Evolutionary conservation across 495 filamentous ascomycete species (phyloP).

Genomic region (Penicillium argentinense): DNA sequence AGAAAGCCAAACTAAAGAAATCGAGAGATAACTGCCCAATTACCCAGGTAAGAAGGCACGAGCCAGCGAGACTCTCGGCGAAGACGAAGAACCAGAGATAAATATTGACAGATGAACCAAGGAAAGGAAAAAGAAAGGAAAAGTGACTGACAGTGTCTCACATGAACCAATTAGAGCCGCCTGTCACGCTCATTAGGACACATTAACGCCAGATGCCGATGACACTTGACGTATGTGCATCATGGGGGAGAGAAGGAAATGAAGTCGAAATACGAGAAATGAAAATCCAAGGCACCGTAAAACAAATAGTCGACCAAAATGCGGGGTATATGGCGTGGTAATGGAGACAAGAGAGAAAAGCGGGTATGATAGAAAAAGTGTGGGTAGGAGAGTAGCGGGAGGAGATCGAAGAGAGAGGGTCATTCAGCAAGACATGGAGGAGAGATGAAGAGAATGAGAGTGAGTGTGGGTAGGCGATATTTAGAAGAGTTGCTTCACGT

Average conservation of each 20-base stretch:
- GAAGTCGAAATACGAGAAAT: constrained; percentile 15
- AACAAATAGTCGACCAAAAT: constrained; percentile 16
- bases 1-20: constrained; percentile 1
- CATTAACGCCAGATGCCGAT: constrained; percentile 5
- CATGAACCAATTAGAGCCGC: constrained; percentile 2
- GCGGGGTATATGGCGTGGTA: constrained; percentile 32
- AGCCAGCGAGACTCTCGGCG: neutral
- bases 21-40: neutral
- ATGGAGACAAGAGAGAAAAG: constrained; percentile 9
- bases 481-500: constrained; percentile 43
- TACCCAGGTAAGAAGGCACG: neutral
- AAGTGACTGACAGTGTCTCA: constrained; percentile 2
- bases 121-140: neutral
- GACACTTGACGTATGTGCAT: constrained; percentile 9
- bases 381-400: neutral
- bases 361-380: neutral
- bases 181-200: constrained; percentile 10
- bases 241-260: constrained; percentile 4
- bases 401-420: constrained; percentile 4
- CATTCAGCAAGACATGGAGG: neutral
- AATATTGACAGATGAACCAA: neutral
- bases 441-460: neutral
- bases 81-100: neutral
- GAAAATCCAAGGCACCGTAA: constrained; percentile 11
- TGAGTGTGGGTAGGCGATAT: neutral